Percentiles rank a stretch among this genome's conserved stretches.
Conservation (phyloP, 164 flowering plant genomes). For the Liquidambar formosana region DNA sequence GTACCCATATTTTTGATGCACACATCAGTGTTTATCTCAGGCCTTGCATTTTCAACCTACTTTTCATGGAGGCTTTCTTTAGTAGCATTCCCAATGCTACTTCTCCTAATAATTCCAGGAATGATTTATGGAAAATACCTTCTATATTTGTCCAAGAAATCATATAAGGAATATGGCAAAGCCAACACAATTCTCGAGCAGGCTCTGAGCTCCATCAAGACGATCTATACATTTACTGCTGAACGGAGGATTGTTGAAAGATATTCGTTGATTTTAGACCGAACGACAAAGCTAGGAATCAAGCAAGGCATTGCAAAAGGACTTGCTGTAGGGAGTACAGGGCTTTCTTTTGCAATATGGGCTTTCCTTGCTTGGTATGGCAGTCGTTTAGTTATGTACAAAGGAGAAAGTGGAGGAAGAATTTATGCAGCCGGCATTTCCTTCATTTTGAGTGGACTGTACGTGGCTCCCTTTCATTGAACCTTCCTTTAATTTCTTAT, state of each 20-base stretch:
- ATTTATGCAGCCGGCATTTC: constrained; percentile 81
- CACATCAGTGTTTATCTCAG: constrained; percentile 70
- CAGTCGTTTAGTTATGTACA: constrained; percentile 70
- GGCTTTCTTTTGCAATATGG: constrained; percentile 83
- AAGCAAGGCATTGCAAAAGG: constrained; percentile 89
- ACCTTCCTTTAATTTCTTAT: background rate
- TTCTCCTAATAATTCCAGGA: constrained; percentile 79
- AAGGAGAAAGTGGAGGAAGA: constrained; percentile 85
- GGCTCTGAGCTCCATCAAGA: constrained; percentile 78
- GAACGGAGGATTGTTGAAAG: constrained; percentile 57
- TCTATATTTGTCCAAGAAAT: constrained; percentile 49
- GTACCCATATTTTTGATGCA: constrained; percentile 80
- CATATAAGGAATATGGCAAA: constrained; percentile 58
- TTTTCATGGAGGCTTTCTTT: constrained; percentile 86
- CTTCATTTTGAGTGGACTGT: constrained; percentile 82
- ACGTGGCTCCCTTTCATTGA: constrained; percentile 24
- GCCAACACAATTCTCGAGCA: constrained; percentile 79
- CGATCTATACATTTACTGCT: constrained; percentile 76
- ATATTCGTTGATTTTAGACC: constrained; percentile 50
- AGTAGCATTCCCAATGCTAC: constrained; percentile 65
- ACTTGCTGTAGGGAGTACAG: constrained; percentile 84
- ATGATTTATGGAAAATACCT: constrained; percentile 79
- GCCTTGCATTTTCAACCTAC: constrained; percentile 69
- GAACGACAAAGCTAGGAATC: constrained; percentile 64
- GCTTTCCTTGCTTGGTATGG: constrained; percentile 94